Base-by-base conservation (phyloP, 2,329 filamentous ascomycete genomes). In the Monilinia aucupariae region DNA sequence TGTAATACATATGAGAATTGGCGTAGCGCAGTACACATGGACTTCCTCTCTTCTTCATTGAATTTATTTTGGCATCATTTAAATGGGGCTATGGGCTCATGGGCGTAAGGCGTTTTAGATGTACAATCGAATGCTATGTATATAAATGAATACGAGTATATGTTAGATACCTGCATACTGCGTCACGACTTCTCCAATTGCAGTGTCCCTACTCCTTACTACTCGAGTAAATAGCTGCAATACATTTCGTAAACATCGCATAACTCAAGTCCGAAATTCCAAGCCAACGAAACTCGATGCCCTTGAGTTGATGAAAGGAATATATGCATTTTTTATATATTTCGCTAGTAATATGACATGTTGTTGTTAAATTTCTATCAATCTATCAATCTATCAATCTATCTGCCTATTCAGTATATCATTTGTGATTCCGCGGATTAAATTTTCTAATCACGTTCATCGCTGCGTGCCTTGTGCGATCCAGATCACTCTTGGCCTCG, bases 1-100 rank as follows among this genome's bases (percentile, higher is more conserved):
- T 48, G 39, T 48, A 37, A 48, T 55, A 54, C 50, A 61, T 48
- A 61, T 30, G 47, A 61, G 41, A 54, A 48, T 45, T 37, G n/a
- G 15, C 22, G 25, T 34, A 45, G 50, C 43, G 41, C 39, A 43
- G n/a, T 27, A 39, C 7, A 61, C 39, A 55, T 54, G 15, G 59
- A 43, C 17, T 53, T 45, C n/a, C 12, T 53, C 2, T 54, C 17
- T 37, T 15, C 43, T 15, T 48, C 6, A 17, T 20, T 15, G 5
- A 22, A n/a, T 30, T 34, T 52, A 8, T 30, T 45, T 58, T 12
- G 27, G 27, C 17, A 43, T 25, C 30, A 12, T 34, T 15, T 32
- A 27, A 32, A 34, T 51, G 17, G 4, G 10, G 25, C 20, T n/a
- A 6, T 20, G 3, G 41, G 41, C 17, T 43, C 20, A 9, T 43